phyloP scores from a whole-genome alignment of 768 basidiomycete genomes.

The Phylloporus sp. region DNA sequence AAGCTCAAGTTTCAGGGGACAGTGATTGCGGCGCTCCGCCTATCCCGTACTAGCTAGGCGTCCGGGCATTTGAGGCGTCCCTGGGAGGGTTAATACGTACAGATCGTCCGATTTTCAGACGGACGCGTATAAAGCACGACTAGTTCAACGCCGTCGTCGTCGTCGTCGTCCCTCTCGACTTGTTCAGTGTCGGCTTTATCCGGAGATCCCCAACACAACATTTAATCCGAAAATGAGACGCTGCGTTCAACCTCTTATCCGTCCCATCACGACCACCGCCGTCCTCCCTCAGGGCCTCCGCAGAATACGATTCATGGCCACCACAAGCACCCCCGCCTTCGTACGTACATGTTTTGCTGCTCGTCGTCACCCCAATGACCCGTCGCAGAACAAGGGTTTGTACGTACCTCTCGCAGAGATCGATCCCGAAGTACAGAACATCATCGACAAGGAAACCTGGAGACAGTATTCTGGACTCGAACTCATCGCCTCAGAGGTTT shows the following conservation, averaged over 20 bases:
- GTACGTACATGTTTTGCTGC: constrained; percentile 36
- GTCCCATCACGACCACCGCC: constrained; percentile 20
- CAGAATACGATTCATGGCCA: constrained; percentile 52
- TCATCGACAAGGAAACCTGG: constrained; percentile 99
- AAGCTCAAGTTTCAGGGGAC: too few relatives aligned
- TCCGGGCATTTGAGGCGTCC: too few relatives aligned
- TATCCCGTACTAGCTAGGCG: too few relatives aligned
- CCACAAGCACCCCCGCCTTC: constrained; percentile 53
- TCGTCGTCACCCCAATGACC: neutral
- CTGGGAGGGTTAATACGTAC: neutral
- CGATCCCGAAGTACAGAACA: constrained; percentile 93
- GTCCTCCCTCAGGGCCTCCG: constrained; percentile 14
- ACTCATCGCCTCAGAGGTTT: constrained; percentile 96
- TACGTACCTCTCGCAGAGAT: constrained; percentile 85
- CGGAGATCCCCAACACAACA: constrained; percentile 11
- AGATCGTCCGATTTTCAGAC: neutral
- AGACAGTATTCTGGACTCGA: constrained; percentile 95
- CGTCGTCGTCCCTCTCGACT: neutral
- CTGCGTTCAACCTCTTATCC: constrained; percentile 25
- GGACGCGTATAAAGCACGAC: neutral
- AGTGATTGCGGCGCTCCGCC: too few relatives aligned
- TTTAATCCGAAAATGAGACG: constrained; percentile 30
- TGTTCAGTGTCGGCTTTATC: constrained; percentile 17
- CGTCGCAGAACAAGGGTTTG: constrained; percentile 78
- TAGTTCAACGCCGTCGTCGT: neutral